Percentiles rank a stretch among this genome's conserved stretches.
phyloP scores from a whole-genome alignment of 257 asterid species.

The Solanum lignicaule region DNA sequence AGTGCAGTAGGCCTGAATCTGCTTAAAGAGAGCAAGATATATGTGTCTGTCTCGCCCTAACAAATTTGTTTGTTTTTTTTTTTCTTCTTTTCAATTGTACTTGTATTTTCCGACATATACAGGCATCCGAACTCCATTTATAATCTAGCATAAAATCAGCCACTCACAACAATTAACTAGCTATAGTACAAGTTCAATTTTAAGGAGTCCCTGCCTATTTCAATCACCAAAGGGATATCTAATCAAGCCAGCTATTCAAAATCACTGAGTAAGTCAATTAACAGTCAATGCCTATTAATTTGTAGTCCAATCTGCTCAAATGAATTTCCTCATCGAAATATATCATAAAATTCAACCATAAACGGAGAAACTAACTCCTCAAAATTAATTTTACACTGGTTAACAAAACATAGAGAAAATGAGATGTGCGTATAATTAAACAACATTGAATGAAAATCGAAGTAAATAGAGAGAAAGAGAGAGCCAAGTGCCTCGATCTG shows the following conservation, averaged over 20 bases:
- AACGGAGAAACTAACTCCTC: neutral
- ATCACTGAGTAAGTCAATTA: neutral
- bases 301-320: neutral
- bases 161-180: neutral
- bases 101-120: neutral
- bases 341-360: neutral
- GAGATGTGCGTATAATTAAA: neutral
- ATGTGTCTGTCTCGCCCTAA: neutral
- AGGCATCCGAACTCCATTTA: neutral
- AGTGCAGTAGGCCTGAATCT: neutral
- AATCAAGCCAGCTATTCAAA: neutral
- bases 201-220: neutral
- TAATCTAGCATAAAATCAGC: neutral
- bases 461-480: neutral
- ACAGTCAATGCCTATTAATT: neutral
- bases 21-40: neutral
- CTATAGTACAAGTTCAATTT: neutral
- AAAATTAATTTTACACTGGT: neutral
- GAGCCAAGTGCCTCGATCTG: conserved; percentile 77
- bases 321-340: neutral
- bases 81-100: neutral
- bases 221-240: neutral
- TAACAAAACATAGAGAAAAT: neutral
- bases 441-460: neutral
- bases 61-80: neutral